phyloP scores from a whole-genome alignment of 2,329 filamentous ascomycete species.

The Dactylonectria macrodidyma region DNA sequence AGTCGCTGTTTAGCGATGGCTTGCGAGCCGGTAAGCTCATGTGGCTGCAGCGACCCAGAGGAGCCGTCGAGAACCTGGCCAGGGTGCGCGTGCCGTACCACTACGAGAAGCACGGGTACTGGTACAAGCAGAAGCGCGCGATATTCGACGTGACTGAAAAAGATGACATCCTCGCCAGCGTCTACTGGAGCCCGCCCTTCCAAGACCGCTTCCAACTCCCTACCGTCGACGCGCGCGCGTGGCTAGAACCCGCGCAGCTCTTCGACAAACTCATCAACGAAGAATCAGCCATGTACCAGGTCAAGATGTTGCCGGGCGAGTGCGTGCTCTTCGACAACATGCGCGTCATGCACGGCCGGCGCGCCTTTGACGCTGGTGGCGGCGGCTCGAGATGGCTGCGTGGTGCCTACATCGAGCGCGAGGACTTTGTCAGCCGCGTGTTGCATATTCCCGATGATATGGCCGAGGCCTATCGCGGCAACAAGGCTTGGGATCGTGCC shows the following conservation, averaged over 20 bases:
- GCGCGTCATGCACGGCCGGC: constrained; percentile 86
- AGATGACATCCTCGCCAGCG: constrained; percentile 45
- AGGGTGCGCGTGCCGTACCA: constrained; percentile 71
- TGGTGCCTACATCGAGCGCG: constrained; percentile 82
- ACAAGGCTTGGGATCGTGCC: constrained; percentile 44
- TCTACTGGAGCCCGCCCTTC: constrained; percentile 84
- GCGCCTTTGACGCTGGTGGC: constrained; percentile 75
- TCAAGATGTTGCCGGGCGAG: constrained; percentile 84
- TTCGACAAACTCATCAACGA: constrained; percentile 75
- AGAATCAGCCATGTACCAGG: constrained; percentile 73
- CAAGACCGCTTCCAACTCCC: constrained; percentile 68
- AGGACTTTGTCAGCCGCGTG: constrained; percentile 59
- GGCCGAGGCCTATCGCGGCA: constrained; percentile 44
- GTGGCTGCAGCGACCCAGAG: constrained; percentile 40
- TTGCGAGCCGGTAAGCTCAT: constrained; percentile 69
- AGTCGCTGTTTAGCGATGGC: constrained; percentile 88
- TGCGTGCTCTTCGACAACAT: constrained; percentile 95
- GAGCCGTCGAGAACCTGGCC: constrained; percentile 56
- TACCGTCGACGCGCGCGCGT: constrained; percentile 50
- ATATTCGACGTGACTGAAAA: constrained; percentile 60
- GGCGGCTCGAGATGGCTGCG: constrained; percentile 84
- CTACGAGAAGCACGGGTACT: constrained; percentile 76
- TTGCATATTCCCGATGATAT: constrained; percentile 48
- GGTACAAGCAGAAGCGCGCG: constrained; percentile 72
- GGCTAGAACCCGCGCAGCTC: constrained; percentile 63